Base-by-base conservation (phyloP, 192 early-diverging fungal genomes). In the Funneliformis mosseae region DNA sequence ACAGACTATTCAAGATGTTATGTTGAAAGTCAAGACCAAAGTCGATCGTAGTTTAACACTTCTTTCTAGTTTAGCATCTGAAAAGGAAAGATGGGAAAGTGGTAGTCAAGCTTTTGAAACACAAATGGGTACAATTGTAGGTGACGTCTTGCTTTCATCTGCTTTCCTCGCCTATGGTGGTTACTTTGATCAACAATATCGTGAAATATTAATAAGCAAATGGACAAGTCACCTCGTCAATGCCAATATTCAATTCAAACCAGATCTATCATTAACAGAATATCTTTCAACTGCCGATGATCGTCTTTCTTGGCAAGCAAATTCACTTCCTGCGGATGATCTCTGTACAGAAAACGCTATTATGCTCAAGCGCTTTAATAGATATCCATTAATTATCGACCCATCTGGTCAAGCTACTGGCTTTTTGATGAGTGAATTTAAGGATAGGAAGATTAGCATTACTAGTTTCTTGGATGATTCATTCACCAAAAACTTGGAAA, bases 261-360 rank as follows among this genome's bases (percentile, higher is more conserved):
- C 83, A 10, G 95, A 95, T 25, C 83, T 98, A 62, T 95, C 96
- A 2, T 85, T 98, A 72, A 87, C 94, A 7, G 97, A 97, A 75
- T 98, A 97, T 81, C 85, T 99, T 23, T 96, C 95, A 18, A 93
- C 91, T 21, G 94, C 97, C 1, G 97, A 98, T 74, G 94, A 98
- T 83, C 93, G 96, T 25, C 84, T 97, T 11, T 90, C 90, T 28
- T 99, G 98, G 98, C 94, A 94, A 73, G 90, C 88, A 50, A 92
- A 94, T 62, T 85, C 90, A 6, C 88, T 99, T 42, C 94, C 97
- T 11, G 90, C 94, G 6, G 97, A 98, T 85, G 93, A 95, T 59
- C 90, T 98, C 71, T 98, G 96, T 82, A 95, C 93, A 73, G 98
- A 99, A 88, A 99, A 99, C 83, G 98, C 98, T 8, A 94, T 99